Base-by-base conservation (phyloP, 139 green algal species). In the Spirogloea muscicola region DNA sequence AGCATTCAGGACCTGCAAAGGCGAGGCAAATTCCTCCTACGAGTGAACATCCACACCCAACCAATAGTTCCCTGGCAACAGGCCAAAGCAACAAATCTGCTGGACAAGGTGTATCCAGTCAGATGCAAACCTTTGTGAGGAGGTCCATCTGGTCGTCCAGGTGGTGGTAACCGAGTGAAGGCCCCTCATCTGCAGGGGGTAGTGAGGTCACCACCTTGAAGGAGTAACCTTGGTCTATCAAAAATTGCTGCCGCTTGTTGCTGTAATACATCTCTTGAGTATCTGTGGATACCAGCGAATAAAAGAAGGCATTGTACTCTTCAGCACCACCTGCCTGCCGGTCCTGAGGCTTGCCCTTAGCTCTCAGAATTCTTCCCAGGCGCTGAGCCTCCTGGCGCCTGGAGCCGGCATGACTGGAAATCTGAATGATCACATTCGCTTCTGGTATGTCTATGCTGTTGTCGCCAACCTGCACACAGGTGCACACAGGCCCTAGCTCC, bases 391-490 rank as follows among this genome's bases (percentile, higher is more conserved):
- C 94, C 84, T 99, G 94, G 3, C 94, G 72, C 6, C 94, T 74
- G 3, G 86, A 94, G 2, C 94, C 94, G 3, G 89, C 94, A 82
- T 98, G 94, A 38, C 80, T 92, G 51, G 85, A 91, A 72, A 99
- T 96, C 86, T 99, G 94, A 52, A 99, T 96, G 41, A 99, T 91
- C 48, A 98, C 94, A 63, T 99, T 99, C 36, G 94, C 94, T 82
- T 99, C 94, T 0, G 94, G 94, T 73, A 99, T 98, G 83, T 99
- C 94, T 55, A 99, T 91, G 2, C 90, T 96, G 86, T 98, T 98
- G 84, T 99, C 94, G 0, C 94, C 94, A 29, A 96, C 91, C 88
- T 81, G 37, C n/a, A n/a, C n/a, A n/a, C n/a, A n/a, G n/a, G n/a
- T n/a, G n/a, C n/a, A n/a, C n/a, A n/a, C n/a, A n/a, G n/a, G n/a